phyloP scores from a whole-genome alignment of 768 basidiomycete species.

The Mycena amicta region DNA sequence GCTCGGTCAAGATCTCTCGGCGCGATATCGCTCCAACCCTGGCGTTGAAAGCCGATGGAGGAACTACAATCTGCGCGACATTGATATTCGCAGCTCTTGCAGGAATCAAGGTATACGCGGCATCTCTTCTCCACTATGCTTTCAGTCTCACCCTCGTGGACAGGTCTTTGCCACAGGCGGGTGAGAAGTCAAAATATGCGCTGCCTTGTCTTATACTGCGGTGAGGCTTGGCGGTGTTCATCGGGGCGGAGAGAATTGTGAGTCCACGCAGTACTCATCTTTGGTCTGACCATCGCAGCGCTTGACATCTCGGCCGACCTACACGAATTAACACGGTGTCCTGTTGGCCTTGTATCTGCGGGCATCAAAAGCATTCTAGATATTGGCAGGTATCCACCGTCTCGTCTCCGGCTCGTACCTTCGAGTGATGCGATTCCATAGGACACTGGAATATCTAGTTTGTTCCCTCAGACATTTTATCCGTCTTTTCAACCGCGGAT shows the following conservation, averaged over 20 bases:
- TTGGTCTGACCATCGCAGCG: conserved; percentile 46
- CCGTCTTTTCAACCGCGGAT: background rate
- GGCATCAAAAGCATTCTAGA: conserved; percentile 96
- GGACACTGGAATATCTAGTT: conserved; percentile 78
- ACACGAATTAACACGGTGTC: conserved; percentile 83
- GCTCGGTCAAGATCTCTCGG: conserved; percentile 67
- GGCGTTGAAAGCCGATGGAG: conserved; percentile 68
- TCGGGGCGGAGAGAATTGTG: conserved; percentile 53
- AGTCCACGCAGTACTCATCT: conserved; percentile 8
- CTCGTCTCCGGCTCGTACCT: background rate
- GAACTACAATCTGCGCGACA: conserved; percentile 75
- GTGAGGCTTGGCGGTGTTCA: conserved; percentile 80
- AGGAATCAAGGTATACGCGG: conserved; percentile 74
- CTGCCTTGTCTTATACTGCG: conserved; percentile 1
- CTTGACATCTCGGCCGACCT: conserved; percentile 97
- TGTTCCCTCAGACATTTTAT: background rate
- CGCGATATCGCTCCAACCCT: conserved; percentile 82
- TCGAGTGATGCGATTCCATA: too few species aligned
- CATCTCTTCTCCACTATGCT: background rate
- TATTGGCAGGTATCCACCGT: conserved; percentile 63
- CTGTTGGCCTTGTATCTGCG: conserved; percentile 89
- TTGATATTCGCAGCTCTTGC: conserved; percentile 75
- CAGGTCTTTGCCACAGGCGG: conserved; percentile 93
- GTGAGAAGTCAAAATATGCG: conserved; percentile 41
- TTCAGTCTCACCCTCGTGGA: conserved; percentile 14